These are phyloP conservation scores for Rauvolfia tetraphylla DNA, from an alignment of 257 asterid genomes.

Conservation along the genomic window DNA sequence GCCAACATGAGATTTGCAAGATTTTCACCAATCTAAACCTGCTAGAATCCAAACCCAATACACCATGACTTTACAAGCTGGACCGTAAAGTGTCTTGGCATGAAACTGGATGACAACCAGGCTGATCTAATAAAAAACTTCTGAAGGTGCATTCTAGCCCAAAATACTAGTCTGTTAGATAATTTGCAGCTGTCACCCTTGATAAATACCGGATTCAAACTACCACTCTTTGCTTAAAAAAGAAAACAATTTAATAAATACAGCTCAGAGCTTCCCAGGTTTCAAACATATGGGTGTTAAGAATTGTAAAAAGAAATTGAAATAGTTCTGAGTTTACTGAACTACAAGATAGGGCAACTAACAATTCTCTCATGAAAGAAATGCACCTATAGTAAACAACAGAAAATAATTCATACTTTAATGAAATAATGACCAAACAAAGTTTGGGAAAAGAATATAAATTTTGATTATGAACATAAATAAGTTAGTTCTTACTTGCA, in stretches of 20 bases:
- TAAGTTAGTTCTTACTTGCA: constrained; percentile 66
- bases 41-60: neutral
- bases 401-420: neutral
- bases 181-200: neutral
- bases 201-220: neutral
- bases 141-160: neutral
- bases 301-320: neutral
- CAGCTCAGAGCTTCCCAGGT: neutral
- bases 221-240: neutral
- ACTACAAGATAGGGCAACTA: neutral
- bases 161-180: neutral
- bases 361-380: neutral
- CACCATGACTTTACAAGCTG: neutral
- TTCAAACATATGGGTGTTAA: neutral
- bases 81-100: neutral
- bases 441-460: neutral
- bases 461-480: too few species aligned
- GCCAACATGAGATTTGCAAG: neutral
- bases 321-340: neutral
- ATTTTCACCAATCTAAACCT: neutral
- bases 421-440: neutral
- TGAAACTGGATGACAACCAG: neutral
- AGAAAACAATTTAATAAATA: neutral
- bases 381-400: neutral
- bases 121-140: neutral